A percentile compares a stretch with the other conserved stretches of the same genome.
Evolutionary conservation across 2,329 filamentous ascomycete genomes (phyloP).

Genomic region (Scedosporium minutisporum): DNA sequence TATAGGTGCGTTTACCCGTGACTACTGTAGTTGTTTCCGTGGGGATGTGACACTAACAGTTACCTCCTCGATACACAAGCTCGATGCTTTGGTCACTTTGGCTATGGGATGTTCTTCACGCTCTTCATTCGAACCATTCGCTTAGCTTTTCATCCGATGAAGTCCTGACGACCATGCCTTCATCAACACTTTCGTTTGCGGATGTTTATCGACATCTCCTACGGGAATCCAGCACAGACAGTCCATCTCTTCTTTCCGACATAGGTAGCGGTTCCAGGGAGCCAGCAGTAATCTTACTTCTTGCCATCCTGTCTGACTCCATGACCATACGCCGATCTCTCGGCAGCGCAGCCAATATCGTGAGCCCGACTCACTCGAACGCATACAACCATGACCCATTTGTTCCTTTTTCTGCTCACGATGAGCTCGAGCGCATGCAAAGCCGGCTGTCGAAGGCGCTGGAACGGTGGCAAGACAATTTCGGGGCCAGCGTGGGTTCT

Average conservation of each 20-base stretch:
- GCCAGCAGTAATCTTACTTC: background rate
- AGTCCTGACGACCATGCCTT: background rate
- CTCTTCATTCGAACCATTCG: background rate
- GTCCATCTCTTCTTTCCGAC: background rate
- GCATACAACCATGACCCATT: background rate
- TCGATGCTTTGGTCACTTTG: background rate
- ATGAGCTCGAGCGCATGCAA: background rate
- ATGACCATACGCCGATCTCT: background rate
- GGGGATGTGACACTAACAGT: background rate
- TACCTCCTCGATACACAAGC: background rate
- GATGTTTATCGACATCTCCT: background rate
- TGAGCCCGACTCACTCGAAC: background rate
- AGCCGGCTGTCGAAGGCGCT: background rate
- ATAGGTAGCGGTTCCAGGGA: background rate
- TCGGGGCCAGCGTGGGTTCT: background rate
- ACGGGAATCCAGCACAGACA: background rate
- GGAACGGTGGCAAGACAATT: background rate
- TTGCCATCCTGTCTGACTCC: background rate
- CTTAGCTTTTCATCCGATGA: background rate
- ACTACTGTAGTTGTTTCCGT: background rate
- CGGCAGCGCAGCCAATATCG: background rate
- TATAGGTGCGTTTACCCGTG: background rate
- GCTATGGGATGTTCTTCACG: background rate
- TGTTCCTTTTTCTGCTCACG: background rate
- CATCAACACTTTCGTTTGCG: background rate